phyloP scores from a whole-genome alignment of 495 filamentous ascomycete genomes.

The Lasiosphaeria ovina region DNA sequence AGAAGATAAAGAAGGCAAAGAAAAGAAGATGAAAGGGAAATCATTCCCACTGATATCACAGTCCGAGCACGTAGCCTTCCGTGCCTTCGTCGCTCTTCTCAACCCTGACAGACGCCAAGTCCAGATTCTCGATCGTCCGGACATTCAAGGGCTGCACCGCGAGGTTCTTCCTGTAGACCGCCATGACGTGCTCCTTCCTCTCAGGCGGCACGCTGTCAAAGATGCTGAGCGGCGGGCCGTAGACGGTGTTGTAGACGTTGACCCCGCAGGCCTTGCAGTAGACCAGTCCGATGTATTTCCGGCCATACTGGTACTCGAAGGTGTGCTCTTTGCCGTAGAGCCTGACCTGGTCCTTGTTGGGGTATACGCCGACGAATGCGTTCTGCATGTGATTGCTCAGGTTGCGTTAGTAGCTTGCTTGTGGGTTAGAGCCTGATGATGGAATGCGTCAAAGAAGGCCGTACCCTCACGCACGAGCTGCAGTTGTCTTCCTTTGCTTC shows the following conservation, averaged over 20 bases:
- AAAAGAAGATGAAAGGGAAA: too few relatives aligned
- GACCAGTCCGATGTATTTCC: constrained; percentile 4
- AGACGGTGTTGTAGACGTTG: constrained; percentile 18
- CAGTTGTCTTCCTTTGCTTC: constrained; percentile 24
- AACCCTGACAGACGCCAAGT: constrained; percentile 7
- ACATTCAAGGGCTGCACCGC: constrained; percentile 23
- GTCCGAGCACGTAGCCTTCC: constrained; percentile 18
- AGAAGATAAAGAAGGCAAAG: too few relatives aligned
- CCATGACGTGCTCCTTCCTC: constrained; percentile 15
- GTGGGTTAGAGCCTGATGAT: background rate
- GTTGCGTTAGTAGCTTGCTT: background rate
- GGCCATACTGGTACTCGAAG: constrained; percentile 20
- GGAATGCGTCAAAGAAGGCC: background rate
- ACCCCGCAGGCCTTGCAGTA: constrained; percentile 25
- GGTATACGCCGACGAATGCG: constrained; percentile 22
- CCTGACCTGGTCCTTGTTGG: constrained; percentile 18
- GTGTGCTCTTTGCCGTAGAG: constrained; percentile 17
- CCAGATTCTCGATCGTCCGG: constrained; percentile 17
- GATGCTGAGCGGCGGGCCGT: constrained; percentile 21
- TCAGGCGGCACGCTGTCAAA: constrained; percentile 18
- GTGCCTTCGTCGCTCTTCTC: constrained; percentile 16
- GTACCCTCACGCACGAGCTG: constrained; percentile 23
- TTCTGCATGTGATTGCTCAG: constrained; percentile 7
- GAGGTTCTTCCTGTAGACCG: constrained; percentile 17
- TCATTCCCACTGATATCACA: too few relatives aligned